These are phyloP conservation scores for Drechslerella stenobrocha DNA, from an alignment of 2,329 filamentous ascomycete species.

Conservation along the genomic window DNA sequence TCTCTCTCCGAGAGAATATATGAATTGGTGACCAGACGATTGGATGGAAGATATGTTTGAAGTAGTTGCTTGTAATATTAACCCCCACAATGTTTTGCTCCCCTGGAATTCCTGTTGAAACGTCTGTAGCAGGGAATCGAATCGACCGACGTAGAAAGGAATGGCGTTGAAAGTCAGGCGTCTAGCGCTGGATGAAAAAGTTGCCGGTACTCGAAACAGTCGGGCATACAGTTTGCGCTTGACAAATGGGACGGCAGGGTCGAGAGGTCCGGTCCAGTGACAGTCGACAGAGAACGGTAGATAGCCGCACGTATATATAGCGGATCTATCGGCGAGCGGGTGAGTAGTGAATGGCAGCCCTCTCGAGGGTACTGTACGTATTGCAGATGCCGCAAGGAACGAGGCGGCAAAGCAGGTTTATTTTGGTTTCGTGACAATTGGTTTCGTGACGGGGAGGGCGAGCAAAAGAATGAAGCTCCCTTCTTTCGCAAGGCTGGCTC, in stretches of 20 bases:
- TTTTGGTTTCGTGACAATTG: conserved; percentile 26
- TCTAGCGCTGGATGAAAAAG: conserved; percentile 23
- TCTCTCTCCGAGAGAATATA: neutral
- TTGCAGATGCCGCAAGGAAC: conserved; percentile 1
- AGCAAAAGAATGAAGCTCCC: conserved; percentile 49
- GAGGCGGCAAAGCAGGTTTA: conserved; percentile 6
- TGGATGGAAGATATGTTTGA: neutral
- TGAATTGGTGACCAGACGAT: neutral
- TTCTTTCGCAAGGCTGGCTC: conserved; percentile 24
- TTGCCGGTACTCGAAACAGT: conserved; percentile 6
- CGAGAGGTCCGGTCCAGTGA: conserved; percentile 5
- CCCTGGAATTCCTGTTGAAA: conserved; percentile 6
- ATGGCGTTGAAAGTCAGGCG: conserved; percentile 21
- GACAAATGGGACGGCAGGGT: neutral
- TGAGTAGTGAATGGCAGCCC: neutral
- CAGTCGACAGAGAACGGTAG: neutral
- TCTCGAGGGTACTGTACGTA: neutral
- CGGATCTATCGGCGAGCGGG: neutral
- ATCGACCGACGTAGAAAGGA: conserved; percentile 16
- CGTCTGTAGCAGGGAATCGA: conserved; percentile 8
- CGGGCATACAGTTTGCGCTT: conserved; percentile 10
- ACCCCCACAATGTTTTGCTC: neutral
- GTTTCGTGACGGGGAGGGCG: conserved; percentile 43
- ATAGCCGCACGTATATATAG: neutral
- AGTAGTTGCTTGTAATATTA: neutral